These are phyloP conservation scores for Collybiopsis luxurians DNA, from an alignment of 768 basidiomycete genomes.

Conservation along the genomic window DNA sequence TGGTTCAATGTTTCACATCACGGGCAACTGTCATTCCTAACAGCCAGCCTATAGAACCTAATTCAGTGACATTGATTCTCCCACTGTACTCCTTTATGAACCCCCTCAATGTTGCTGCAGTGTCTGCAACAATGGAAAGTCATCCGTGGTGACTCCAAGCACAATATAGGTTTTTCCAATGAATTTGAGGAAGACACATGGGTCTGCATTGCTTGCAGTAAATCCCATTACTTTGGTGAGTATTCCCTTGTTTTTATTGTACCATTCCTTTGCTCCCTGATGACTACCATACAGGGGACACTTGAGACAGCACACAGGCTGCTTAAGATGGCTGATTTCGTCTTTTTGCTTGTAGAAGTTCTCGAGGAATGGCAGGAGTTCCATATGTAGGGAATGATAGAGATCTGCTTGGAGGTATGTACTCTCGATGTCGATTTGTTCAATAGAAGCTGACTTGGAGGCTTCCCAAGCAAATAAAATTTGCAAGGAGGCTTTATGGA, in stretches of 20 bases:
- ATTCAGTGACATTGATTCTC: background rate
- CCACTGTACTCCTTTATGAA: background rate
- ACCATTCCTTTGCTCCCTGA: conserved; percentile 32
- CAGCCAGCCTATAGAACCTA: conserved; percentile 22
- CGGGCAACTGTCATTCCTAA: conserved; percentile 23
- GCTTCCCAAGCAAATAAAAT: conserved; percentile 19
- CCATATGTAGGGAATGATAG: conserved; percentile 25
- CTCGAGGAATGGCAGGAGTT: conserved; percentile 17
- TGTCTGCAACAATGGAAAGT: conserved; percentile 21
- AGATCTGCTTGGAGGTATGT: conserved; percentile 24
- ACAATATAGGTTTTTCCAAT: conserved; percentile 12
- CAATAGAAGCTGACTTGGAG: conserved; percentile 1
- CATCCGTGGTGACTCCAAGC: conserved; percentile 20
- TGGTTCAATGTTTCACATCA: conserved; percentile 14
- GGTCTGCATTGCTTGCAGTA: conserved; percentile 11
- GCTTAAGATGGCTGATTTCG: too few relatives aligned
- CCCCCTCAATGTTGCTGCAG: too few relatives aligned
- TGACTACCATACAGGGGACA: conserved; percentile 33
- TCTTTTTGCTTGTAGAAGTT: conserved; percentile 12
- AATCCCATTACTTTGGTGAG: too few relatives aligned
- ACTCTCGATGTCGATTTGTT: conserved; percentile 20
- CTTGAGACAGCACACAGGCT: conserved; percentile 17
- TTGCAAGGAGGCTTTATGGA: conserved; percentile 18
- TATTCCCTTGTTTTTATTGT: background rate
- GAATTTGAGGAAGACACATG: conserved; percentile 21